A percentile compares a stretch with the other conserved stretches of the same genome.
Conservation (phyloP, 1,284 basidiomycete genomes). For the Schizopora paradoxa region DNA sequence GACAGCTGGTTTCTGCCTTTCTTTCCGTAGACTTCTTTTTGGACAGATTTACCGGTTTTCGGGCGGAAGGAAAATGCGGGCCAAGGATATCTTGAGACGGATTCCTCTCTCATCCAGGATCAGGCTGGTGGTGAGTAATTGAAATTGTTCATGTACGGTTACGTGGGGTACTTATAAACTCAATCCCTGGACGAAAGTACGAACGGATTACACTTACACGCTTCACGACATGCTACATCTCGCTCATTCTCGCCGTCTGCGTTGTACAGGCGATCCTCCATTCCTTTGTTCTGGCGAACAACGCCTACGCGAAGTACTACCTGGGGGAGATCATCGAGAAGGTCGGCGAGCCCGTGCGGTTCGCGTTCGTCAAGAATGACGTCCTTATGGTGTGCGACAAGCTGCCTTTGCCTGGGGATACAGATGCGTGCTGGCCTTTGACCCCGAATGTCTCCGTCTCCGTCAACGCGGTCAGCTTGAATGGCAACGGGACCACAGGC, state of each 20-base stretch:
- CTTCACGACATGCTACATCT: conserved; percentile 15
- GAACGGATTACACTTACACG: conserved; percentile 19
- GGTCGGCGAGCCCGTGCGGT: conserved; percentile 1
- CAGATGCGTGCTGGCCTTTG: conserved; percentile 12
- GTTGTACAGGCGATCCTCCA: conserved; percentile 17
- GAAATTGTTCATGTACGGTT: neutral
- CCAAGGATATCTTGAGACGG: conserved; percentile 15
- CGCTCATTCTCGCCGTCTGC: conserved; percentile 14
- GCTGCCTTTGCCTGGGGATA: conserved; percentile 6
- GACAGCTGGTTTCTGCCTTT: too few species aligned
- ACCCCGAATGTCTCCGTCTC: neutral
- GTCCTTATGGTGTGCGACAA: conserved; percentile 10
- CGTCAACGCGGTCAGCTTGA: neutral
- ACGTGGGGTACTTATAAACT: neutral
- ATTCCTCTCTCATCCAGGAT: conserved; percentile 8
- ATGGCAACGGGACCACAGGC: neutral
- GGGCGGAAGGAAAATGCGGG: conserved; percentile 14
- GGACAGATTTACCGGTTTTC: too few species aligned
- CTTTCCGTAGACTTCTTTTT: too few species aligned
- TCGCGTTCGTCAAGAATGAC: conserved; percentile 13
- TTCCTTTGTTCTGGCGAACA: conserved; percentile 4
- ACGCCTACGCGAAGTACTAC: neutral
- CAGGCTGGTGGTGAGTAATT: conserved; percentile 15
- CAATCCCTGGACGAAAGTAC: conserved; percentile 12
- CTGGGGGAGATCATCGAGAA: conserved; percentile 6